Conservation (phyloP, 352 stramenopile species). For the Plasmopara muralis region DNA sequence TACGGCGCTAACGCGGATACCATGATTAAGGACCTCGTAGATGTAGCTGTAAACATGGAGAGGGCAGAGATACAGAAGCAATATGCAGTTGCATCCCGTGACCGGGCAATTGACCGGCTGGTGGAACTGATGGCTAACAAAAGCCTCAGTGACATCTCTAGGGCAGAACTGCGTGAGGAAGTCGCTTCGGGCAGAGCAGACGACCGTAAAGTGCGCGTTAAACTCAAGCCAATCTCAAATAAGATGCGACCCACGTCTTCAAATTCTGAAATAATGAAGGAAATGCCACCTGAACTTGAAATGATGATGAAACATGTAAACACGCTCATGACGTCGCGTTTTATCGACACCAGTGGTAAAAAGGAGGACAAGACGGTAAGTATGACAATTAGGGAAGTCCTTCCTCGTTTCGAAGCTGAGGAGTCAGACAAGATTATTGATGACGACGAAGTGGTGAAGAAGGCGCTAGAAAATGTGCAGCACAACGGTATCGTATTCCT, state of each 20-base stretch:
- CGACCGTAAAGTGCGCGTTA: constrained; percentile 43
- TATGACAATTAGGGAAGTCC: constrained; percentile 66
- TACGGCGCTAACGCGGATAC: constrained; percentile 97
- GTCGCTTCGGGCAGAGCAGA: constrained; percentile 50
- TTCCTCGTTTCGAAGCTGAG: constrained; percentile 65
- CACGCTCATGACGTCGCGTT: constrained; percentile 50
- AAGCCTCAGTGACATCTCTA: constrained; percentile 39
- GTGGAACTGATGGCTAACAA: constrained; percentile 59
- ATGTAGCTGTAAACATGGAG: constrained; percentile 92
- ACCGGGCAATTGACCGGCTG: constrained; percentile 88
- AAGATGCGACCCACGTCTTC: constrained; percentile 19
- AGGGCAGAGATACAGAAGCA: constrained; percentile 67
- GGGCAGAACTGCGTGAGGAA: constrained; percentile 48
- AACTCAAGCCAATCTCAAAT: constrained; percentile 38
- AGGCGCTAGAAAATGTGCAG: constrained; percentile 86
- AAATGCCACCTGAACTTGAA: constrained; percentile 73
- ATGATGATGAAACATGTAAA: constrained; percentile 79
- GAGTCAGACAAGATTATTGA: constrained; percentile 69
- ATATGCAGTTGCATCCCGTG: constrained; percentile 77
- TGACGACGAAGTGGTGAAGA: constrained; percentile 70
- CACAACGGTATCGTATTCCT: constrained; percentile 99
- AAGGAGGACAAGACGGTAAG: constrained; percentile 38
- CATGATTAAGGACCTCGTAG: constrained; percentile 98
- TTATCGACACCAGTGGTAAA: constrained; percentile 11
- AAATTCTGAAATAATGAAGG: constrained; percentile 69